phyloP scores from a whole-genome alignment of 2,329 filamentous ascomycete species.

The Coniochaeta ligniaria region DNA sequence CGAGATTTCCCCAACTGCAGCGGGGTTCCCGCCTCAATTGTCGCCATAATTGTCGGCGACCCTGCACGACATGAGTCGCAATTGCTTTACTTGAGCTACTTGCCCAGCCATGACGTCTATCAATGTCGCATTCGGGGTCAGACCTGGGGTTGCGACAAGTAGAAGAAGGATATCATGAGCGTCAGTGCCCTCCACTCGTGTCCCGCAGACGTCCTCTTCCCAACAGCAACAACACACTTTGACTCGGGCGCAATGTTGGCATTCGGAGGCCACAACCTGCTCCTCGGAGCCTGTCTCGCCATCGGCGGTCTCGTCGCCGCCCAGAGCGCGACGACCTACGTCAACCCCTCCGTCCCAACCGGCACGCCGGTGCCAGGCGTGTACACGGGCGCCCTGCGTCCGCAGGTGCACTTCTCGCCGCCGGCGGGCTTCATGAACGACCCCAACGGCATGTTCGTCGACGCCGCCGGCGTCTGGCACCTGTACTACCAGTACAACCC shows the following conservation, averaged over 20 bases:
- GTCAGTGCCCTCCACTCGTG: neutral
- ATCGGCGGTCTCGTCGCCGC: neutral
- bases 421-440: slow-evolving; percentile 52
- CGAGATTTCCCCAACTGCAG: no score
- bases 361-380: slow-evolving; percentile 15
- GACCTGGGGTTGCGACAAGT: neutral
- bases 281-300: neutral
- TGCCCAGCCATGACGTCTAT: neutral
- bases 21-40: no score
- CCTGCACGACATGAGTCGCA: no score
- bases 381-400: slow-evolving; percentile 22
- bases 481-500: slow-evolving; percentile 52
- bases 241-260: neutral
- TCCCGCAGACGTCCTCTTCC: neutral
- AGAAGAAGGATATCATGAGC: neutral
- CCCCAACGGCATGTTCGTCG: slow-evolving; percentile 56
- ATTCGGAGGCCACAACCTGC: neutral
- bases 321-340: slow-evolving; percentile 15
- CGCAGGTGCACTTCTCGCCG: slow-evolving; percentile 50
- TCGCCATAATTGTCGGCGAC: no score
- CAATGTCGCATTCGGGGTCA: neutral
- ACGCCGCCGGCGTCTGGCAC: slow-evolving; percentile 50
- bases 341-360: slow-evolving; percentile 20
- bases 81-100: no score
- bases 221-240: neutral